Percentiles rank a stretch among this genome's conserved stretches.
These are phyloP conservation scores for Trypanosoma lewisi DNA, from an alignment of 208 protist genomes.

Conservation along the genomic window DNA sequence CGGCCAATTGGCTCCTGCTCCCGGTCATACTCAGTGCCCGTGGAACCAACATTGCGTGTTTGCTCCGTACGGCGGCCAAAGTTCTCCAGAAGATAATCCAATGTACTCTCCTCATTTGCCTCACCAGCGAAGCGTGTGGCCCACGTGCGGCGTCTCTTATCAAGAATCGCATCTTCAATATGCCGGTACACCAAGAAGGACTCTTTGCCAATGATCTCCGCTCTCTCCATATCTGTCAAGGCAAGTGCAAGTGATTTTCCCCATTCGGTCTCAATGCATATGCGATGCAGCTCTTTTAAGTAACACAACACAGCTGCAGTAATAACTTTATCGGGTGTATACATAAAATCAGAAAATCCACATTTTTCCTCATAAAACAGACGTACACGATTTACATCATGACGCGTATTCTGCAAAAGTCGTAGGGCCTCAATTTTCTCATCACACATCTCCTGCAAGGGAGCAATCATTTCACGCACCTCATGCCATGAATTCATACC, in stretches of 20 bases:
- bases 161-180: slow-evolving; percentile 80
- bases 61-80: slow-evolving; percentile 78
- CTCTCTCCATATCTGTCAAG: slow-evolving; percentile 67
- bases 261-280: slow-evolving; percentile 76
- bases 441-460: slow-evolving; percentile 47
- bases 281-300: slow-evolving; percentile 64
- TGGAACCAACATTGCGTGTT: slow-evolving; percentile 60
- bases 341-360: slow-evolving; percentile 88
- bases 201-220: slow-evolving; percentile 68
- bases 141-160: slow-evolving; percentile 81
- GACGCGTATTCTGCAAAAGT: slow-evolving; percentile 77
- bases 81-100: slow-evolving; percentile 91
- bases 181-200: slow-evolving; percentile 73
- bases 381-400: slow-evolving; percentile 66
- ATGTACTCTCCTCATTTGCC: slow-evolving; percentile 80
- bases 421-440: slow-evolving; percentile 81
- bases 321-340: slow-evolving; percentile 81
- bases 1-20: slow-evolving; percentile 91
- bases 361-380: slow-evolving; percentile 89
- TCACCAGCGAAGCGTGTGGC: slow-evolving; percentile 78
- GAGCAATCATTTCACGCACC: slow-evolving; percentile 46
- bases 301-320: slow-evolving; percentile 80
- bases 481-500: slow-evolving; percentile 54
- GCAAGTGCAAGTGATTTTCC: slow-evolving; percentile 53
- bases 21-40: slow-evolving; percentile 86